Evolutionary conservation across 176 grass and related monocot genomes (phyloP), one percentile per base, ranked within the genome.

Genomic region (Avena eriantha): DNA sequence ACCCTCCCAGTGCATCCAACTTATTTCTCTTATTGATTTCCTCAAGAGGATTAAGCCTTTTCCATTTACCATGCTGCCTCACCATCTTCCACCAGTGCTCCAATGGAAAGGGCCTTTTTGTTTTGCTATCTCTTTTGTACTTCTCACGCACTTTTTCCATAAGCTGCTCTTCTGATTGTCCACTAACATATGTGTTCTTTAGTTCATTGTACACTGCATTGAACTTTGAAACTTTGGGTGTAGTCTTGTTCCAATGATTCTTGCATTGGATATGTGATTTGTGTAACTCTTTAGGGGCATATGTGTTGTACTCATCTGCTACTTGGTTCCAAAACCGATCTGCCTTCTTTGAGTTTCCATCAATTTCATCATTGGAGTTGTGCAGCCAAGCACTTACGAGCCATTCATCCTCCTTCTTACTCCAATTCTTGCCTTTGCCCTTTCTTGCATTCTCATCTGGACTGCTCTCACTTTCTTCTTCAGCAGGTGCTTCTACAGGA

Each of bases 301-400:
- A 2, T 2, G 0, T 33, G 24, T 66, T 66, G 63, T 66, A 33
- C 12, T 6, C 63, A 1, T 58, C 19, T 8, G n/a, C 55, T 58
- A 58, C n/a, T 9, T 58, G 55, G 1, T 58, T 58, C 55, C 55
- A 58, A 58, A 58, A 58, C 6, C 18, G 55, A 58, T 21, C 18
- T 58, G 18, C 8, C 55, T 58, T 58, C 55, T 58, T 58, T 58
- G 55, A 58, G 55, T 8, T 58, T 2, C 55, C 55, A n/a, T 58
- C 56, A 8, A 51, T 75, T 75, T 22, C 22, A 41, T 75, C 72
- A 31, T 29, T 75, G 10, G 72, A 75, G 5, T 75, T 75, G 46
- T 75, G 50, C 2, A 18, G 6, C 46, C 23, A 51, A 26, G 22
- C 72, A 75, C 46, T 51, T 16, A 75, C 14, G 29, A 51, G n/a